Percentiles rank a stretch among this genome's conserved stretches.
These are phyloP conservation scores for Panicum virgatum DNA, from an alignment of 202 grass and related monocot species.

Conservation along the genomic window DNA sequence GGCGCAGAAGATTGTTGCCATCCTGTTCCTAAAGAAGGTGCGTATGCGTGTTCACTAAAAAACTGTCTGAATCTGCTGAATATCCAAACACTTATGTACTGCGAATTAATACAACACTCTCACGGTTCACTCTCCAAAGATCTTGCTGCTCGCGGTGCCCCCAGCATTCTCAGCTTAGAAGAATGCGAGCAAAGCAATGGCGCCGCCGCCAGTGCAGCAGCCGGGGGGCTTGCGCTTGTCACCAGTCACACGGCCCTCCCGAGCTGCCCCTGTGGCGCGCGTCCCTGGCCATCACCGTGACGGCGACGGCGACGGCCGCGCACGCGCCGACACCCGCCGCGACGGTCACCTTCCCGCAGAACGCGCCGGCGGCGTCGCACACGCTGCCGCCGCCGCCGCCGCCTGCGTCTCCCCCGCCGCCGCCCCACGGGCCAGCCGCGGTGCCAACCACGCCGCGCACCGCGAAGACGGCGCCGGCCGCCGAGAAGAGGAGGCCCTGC, in stretches of 20 bases:
- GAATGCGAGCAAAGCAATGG: no score
- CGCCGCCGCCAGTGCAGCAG: no score
- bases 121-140: neutral
- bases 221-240: neutral
- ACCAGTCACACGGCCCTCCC: neutral
- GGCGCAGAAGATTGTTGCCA: no score
- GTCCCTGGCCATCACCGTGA: slow-evolving; percentile 11
- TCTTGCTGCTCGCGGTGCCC: neutral
- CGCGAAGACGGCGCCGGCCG: slow-evolving; percentile 31
- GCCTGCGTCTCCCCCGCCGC: no score
- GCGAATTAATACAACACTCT: no score
- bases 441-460: neutral
- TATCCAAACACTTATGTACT: no score
- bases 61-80: no score
- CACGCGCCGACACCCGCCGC: neutral
- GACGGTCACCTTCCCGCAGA: neutral
- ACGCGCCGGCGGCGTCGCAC: slow-evolving; percentile 1
- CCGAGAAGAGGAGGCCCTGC: slow-evolving; percentile 52
- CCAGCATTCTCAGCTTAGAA: neutral
- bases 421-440: neutral
- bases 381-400: neutral
- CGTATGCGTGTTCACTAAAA: no score
- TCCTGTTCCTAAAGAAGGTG: no score
- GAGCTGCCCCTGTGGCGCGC: neutral
- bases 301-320: neutral